phyloP scores from a whole-genome alignment of 2,329 filamentous ascomycete genomes.

The Cytospora piceicola region DNA sequence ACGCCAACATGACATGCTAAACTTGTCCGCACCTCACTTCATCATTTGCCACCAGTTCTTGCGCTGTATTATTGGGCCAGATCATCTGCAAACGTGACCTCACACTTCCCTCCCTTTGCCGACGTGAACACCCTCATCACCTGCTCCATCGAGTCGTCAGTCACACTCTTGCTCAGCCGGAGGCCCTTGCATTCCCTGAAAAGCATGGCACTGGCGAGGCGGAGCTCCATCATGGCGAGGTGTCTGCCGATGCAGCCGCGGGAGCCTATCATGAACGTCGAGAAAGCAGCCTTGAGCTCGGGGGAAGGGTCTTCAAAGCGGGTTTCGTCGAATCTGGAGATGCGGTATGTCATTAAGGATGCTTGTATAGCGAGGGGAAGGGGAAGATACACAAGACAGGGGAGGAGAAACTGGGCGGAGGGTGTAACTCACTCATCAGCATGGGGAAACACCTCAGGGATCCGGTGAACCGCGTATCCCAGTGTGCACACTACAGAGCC shows the following conservation, averaged over 20 bases:
- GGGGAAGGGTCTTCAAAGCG: slow-evolving; percentile 39
- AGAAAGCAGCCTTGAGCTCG: slow-evolving; percentile 49
- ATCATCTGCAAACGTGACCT: slow-evolving; percentile 27
- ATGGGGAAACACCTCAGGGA: slow-evolving; percentile 40
- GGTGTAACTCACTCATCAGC: slow-evolving; percentile 34
- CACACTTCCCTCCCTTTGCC: slow-evolving; percentile 28
- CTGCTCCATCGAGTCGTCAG: slow-evolving; percentile 32
- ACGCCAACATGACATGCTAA: too few relatives aligned
- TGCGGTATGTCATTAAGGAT: neutral
- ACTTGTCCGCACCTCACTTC: too few relatives aligned
- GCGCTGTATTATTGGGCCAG: neutral
- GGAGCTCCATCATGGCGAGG: slow-evolving; percentile 54
- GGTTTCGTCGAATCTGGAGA: slow-evolving; percentile 35
- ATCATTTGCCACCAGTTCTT: neutral
- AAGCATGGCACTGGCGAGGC: slow-evolving; percentile 51
- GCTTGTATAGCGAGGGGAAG: neutral
- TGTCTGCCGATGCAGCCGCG: slow-evolving; percentile 57
- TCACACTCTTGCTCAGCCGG: slow-evolving; percentile 24
- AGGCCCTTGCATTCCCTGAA: slow-evolving; percentile 41
- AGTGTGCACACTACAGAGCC: slow-evolving; percentile 40
- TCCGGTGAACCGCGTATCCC: slow-evolving; percentile 43
- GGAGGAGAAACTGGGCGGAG: neutral
- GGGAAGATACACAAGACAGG: neutral
- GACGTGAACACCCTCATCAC: slow-evolving; percentile 29
- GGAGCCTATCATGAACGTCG: slow-evolving; percentile 56